phyloP scores from a whole-genome alignment of 805 yeast genomes.

The Myxozyma geophila region DNA sequence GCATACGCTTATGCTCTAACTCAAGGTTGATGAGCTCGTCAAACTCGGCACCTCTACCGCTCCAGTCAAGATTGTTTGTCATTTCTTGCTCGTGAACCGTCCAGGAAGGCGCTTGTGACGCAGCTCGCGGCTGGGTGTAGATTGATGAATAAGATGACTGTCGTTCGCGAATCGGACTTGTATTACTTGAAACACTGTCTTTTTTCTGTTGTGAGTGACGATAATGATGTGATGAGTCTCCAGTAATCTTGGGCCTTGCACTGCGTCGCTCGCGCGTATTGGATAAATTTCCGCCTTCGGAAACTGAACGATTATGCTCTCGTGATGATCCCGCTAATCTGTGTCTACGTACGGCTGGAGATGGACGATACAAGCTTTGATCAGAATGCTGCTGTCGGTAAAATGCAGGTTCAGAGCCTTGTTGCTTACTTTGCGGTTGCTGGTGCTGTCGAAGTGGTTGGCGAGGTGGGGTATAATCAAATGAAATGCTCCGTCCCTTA shows the following conservation, averaged over 20 bases:
- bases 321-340: neutral
- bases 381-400: neutral
- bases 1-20: constrained; percentile 48
- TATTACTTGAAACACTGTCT: neutral
- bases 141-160: constrained; percentile 1
- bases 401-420: neutral
- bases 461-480: constrained; percentile 4
- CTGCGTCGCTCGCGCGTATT: too few species aligned
- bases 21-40: constrained; percentile 28
- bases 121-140: constrained; percentile 10
- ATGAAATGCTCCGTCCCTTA: constrained; percentile 8
- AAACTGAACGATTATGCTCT: constrained; percentile 1
- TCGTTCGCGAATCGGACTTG: constrained; percentile 7
- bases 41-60: constrained; percentile 17
- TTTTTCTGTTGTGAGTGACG: neutral
- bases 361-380: neutral
- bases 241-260: too few species aligned
- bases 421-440: constrained; percentile 4
- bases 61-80: constrained; percentile 13
- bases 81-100: constrained; percentile 5
- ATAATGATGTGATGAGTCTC: neutral
- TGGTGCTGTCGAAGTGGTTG: neutral
- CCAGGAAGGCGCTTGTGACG: constrained; percentile 1
- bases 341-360: neutral
- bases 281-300: neutral